Conservation (phyloP, 2,329 filamentous ascomycete genomes). For the Ceratocystis eucalypticola region DNA sequence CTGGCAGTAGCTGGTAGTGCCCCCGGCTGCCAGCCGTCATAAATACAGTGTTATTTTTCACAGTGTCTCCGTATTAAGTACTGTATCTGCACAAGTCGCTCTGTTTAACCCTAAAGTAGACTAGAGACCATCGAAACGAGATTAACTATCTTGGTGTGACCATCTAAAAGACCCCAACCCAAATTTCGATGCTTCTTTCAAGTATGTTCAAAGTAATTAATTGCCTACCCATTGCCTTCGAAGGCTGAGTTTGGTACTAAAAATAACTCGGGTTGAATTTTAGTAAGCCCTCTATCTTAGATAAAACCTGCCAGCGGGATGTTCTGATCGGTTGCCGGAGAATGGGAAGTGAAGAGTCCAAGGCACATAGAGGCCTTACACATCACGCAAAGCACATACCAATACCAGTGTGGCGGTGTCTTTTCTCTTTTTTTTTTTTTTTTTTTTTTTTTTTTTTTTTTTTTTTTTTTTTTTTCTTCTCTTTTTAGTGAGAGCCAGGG, state of each 20-base stretch:
- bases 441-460: too few relatives aligned
- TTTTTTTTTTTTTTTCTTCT: too few relatives aligned
- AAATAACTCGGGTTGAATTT: not conserved
- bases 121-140: not conserved
- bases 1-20: not conserved
- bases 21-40: not conserved
- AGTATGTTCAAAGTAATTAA: not conserved
- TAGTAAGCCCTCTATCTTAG: too few relatives aligned
- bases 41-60: not conserved
- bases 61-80: not conserved
- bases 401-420: slow-evolving; percentile 4
- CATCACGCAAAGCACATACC: slow-evolving; percentile 3
- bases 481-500: too few relatives aligned
- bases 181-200: not conserved
- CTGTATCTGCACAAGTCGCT: not conserved
- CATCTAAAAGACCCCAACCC: not conserved
- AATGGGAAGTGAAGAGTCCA: not conserved
- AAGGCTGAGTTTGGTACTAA: not conserved
- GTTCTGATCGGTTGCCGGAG: not conserved
- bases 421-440: not conserved
- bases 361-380: not conserved
- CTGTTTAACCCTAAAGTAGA: not conserved
- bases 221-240: not conserved
- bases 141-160: not conserved
- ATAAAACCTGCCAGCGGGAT: not conserved